phyloP scores from a whole-genome alignment of 495 filamentous ascomycete genomes.

The Neurospora sp. region DNA sequence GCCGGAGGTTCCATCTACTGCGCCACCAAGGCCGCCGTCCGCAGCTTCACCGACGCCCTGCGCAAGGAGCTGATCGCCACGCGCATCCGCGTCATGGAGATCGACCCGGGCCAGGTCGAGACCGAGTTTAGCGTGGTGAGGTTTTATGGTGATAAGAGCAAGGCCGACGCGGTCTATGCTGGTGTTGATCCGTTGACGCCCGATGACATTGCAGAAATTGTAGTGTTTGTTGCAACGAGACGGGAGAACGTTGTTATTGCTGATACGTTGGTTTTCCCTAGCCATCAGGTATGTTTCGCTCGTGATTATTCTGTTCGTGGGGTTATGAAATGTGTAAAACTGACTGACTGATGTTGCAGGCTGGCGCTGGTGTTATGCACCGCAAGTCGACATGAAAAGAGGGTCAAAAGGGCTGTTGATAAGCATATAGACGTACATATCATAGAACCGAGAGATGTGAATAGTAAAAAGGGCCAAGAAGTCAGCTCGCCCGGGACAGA shows the following conservation, averaged over 20 bases:
- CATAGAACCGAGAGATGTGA: not conserved
- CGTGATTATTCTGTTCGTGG: not conserved
- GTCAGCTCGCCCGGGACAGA: not conserved
- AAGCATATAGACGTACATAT: not conserved
- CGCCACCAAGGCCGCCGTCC: constrained; percentile 88
- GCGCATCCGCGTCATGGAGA: constrained; percentile 78
- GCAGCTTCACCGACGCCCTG: constrained; percentile 79
- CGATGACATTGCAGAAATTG: constrained; percentile 88
- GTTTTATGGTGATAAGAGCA: constrained; percentile 84
- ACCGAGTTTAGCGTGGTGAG: constrained; percentile 94
- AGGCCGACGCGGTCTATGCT: constrained; percentile 95
- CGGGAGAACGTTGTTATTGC: constrained; percentile 93
- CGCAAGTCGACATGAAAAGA: constrained; percentile 14
- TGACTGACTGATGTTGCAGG: constrained; percentile 14
- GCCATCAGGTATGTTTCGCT: constrained; percentile 55
- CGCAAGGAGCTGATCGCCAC: constrained; percentile 82
- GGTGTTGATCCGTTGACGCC: constrained; percentile 86
- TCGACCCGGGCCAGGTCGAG: constrained; percentile 96
- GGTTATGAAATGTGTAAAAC: not conserved
- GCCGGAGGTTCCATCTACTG: constrained; percentile 91
- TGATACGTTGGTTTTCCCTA: constrained; percentile 84
- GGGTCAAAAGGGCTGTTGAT: not conserved
- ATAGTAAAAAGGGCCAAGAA: not conserved
- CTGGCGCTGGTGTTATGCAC: constrained; percentile 26
- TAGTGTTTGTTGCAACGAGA: constrained; percentile 82